A percentile compares a stretch with the other conserved stretches of the same genome.
phyloP scores from a whole-genome alignment of 352 stramenopile genomes.

The Phytophthora pluvialis region DNA sequence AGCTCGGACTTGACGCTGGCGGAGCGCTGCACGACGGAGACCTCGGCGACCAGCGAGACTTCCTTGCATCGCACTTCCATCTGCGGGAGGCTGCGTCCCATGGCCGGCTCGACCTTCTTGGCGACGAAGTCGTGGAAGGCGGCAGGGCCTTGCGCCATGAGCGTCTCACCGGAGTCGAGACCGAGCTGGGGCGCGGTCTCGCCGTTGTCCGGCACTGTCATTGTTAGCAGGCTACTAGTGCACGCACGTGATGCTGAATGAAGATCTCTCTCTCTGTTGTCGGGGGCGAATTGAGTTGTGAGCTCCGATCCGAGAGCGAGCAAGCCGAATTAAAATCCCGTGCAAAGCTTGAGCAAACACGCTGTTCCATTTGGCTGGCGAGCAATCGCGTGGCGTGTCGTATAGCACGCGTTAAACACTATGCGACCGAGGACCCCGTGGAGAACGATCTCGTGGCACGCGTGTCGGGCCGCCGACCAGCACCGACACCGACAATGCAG shows the following conservation, averaged over 20 bases:
- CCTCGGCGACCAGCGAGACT: conserved; percentile 36
- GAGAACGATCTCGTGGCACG: conserved; percentile 22
- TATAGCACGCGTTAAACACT: conserved; percentile 12
- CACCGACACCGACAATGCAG: not conserved
- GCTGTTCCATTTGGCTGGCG: not conserved
- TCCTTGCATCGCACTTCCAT: conserved; percentile 49
- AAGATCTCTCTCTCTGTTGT: not conserved
- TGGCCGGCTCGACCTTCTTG: conserved; percentile 29
- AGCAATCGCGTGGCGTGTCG: conserved; percentile 20
- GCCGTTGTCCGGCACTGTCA: not conserved
- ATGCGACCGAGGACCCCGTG: conserved; percentile 18
- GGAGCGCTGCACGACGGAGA: conserved; percentile 19
- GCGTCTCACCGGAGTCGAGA: conserved; percentile 21
- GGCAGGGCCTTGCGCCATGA: conserved; percentile 35
- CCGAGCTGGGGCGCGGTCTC: not conserved
- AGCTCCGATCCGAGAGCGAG: conserved; percentile 1
- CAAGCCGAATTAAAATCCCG: conserved; percentile 16
- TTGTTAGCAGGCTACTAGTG: not conserved
- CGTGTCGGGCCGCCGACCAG: not conserved
- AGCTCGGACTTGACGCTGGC: conserved; percentile 21
- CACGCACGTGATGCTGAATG: no score
- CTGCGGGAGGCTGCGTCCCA: conserved; percentile 36
- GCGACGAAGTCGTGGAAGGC: conserved; percentile 37
- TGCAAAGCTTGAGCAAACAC: conserved; percentile 18
- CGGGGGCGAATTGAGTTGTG: conserved; percentile 16